Conservation (phyloP, 1,139 yeast genomes). For the Hyphopichia buzzinii region DNA sequence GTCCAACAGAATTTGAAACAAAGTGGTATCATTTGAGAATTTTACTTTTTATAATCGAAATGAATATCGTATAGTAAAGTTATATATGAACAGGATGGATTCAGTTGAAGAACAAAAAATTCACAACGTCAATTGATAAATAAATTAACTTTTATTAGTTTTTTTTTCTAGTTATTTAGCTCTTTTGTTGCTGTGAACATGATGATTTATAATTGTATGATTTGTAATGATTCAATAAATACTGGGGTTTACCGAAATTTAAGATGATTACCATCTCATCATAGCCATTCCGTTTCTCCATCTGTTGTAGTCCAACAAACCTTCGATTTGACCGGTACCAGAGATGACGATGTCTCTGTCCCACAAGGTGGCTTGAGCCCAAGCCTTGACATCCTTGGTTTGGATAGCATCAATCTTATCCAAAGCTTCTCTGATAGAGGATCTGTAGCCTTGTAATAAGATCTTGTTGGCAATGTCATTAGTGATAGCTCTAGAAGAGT, state of each 20-base stretch:
- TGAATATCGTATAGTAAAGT: neutral
- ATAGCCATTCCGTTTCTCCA: conserved; percentile 83
- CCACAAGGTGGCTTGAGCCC: conserved; percentile 78
- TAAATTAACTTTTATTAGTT: neutral
- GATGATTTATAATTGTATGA: neutral
- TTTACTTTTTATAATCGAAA: neutral
- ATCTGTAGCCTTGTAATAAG: conserved; percentile 60
- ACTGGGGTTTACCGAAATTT: neutral
- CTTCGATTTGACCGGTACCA: conserved; percentile 85
- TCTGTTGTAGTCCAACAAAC: conserved; percentile 77
- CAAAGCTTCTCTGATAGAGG: conserved; percentile 58
- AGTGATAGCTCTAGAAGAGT: conserved; percentile 50
- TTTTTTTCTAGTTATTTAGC: neutral
- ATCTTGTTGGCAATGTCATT: conserved; percentile 59
- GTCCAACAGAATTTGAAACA: conserved; percentile 78
- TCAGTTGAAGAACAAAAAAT: too few relatives aligned
- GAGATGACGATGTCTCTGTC: conserved; percentile 81
- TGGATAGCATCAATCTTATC: conserved; percentile 63
- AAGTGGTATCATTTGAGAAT: conserved; percentile 67
- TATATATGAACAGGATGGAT: neutral
- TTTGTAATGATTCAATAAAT: neutral
- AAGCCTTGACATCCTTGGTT: conserved; percentile 57
- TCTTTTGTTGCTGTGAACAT: neutral
- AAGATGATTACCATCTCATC: conserved; percentile 60
- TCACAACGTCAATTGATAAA: too few relatives aligned